These are phyloP conservation scores for Amanita thiersii DNA, from an alignment of 768 basidiomycete species.

Conservation along the genomic window DNA sequence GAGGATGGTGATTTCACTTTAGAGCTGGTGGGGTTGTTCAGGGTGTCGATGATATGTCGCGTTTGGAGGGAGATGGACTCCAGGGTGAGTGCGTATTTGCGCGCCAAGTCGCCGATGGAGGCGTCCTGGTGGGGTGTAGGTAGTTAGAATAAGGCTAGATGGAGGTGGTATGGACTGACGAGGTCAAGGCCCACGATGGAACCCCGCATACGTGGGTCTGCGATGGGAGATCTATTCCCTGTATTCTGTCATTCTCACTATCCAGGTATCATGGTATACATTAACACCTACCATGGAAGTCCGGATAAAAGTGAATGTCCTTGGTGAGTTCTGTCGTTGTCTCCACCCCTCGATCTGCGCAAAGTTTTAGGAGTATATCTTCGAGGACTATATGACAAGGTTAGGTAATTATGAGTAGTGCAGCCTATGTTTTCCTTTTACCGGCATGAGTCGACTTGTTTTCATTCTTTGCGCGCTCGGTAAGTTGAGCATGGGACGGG, in stretches of 20 bases:
- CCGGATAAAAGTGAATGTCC: conserved; percentile 91
- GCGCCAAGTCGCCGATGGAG: conserved; percentile 73
- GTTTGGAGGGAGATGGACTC: conserved; percentile 94
- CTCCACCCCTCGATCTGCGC: conserved; percentile 41
- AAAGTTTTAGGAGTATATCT: conserved; percentile 62
- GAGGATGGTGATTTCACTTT: background rate
- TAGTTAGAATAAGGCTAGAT: background rate
- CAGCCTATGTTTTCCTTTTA: conserved; percentile 16
- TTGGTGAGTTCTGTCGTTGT: conserved; percentile 81
- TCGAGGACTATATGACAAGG: conserved; percentile 47
- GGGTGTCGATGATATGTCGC: conserved; percentile 84
- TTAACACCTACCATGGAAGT: conserved; percentile 66
- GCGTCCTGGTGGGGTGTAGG: conserved; percentile 39
- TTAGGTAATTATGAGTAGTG: background rate
- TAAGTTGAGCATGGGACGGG: conserved; percentile 68
- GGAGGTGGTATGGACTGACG: conserved; percentile 25
- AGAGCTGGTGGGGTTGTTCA: conserved; percentile 41
- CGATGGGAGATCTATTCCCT: conserved; percentile 96
- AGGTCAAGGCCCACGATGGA: conserved; percentile 84
- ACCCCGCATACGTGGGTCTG: conserved; percentile 92
- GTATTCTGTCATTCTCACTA: conserved; percentile 8
- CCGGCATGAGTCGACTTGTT: conserved; percentile 52
- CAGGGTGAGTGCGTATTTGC: conserved; percentile 84
- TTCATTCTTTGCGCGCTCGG: conserved; percentile 51
- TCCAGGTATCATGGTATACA: background rate